Percentiles rank a stretch among this genome's conserved stretches.
phyloP scores from a whole-genome alignment of 78 protist species.

The Chrysochromulina tobinii region DNA sequence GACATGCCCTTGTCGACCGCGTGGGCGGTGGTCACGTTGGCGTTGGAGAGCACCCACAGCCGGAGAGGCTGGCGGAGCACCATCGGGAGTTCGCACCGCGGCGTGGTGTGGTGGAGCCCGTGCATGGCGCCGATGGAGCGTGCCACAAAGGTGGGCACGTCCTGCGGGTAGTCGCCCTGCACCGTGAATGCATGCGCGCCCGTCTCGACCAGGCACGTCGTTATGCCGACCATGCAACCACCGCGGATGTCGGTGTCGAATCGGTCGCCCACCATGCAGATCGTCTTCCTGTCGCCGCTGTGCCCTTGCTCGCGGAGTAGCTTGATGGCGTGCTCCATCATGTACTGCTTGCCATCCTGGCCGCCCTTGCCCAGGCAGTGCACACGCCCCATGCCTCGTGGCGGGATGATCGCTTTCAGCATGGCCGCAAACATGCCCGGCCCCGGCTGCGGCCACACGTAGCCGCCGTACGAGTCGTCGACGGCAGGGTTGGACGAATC shows the following conservation, averaged over 20 bases:
- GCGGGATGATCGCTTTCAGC: background rate
- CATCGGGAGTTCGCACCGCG: too few species aligned
- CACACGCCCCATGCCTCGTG: background rate
- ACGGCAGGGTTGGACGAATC: background rate
- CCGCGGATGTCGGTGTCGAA: background rate
- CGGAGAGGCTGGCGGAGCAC: too few species aligned
- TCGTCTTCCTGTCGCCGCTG: background rate
- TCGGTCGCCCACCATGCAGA: background rate
- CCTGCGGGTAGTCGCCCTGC: too few species aligned
- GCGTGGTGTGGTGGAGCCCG: too few species aligned
- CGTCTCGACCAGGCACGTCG: background rate
- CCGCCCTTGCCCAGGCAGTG: background rate
- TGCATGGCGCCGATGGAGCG: too few species aligned
- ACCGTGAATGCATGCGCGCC: background rate
- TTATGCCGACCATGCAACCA: background rate
- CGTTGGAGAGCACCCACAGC: too few species aligned
- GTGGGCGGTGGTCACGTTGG: too few species aligned
- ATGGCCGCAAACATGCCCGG: background rate
- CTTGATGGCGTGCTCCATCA: background rate
- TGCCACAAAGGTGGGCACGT: too few species aligned
- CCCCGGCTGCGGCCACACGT: background rate
- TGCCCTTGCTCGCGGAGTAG: background rate
- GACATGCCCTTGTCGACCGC: too few species aligned
- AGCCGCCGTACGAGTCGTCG: background rate
- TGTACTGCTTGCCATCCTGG: background rate